Evolutionary conservation across 306 rosid genomes (phyloP).

Genomic region (Dalbergia cultrata): DNA sequence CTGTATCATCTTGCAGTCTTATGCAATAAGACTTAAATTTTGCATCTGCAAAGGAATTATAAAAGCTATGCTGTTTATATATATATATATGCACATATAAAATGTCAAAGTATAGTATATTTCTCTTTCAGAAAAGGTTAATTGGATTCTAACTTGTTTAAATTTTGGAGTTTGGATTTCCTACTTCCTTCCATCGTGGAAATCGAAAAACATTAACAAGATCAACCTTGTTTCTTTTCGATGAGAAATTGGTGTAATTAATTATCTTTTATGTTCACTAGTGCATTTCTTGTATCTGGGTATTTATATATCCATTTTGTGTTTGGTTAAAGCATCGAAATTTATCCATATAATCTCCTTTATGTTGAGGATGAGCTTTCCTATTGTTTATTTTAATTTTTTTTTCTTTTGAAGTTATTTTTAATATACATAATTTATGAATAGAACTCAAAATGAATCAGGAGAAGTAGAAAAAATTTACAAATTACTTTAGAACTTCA

Average conservation of each 20-base stretch:
- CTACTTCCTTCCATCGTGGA: too few species aligned
- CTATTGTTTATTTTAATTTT: background rate
- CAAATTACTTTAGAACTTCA: conserved; percentile 20
- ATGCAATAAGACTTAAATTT: conserved; percentile 23
- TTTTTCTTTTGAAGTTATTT: conserved; percentile 5
- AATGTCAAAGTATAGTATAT: too few species aligned
- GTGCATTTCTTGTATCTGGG: too few species aligned
- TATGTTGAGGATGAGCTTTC: conserved; percentile 16
- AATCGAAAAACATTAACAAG: too few species aligned
- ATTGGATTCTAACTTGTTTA: too few species aligned
- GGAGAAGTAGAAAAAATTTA: conserved; percentile 26
- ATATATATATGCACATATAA: too few species aligned
- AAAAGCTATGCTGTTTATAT: conserved; percentile 9
- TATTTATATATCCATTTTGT: too few species aligned
- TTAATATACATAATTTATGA: background rate
- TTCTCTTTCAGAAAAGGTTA: too few species aligned
- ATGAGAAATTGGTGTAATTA: too few species aligned
- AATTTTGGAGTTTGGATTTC: too few species aligned
- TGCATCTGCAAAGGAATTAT: conserved; percentile 27
- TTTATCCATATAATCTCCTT: conserved; percentile 1
- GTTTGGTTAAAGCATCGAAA: conserved; percentile 8
- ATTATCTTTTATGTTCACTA: too few species aligned
- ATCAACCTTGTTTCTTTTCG: too few species aligned
- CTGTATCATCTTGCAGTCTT: conserved; percentile 38
- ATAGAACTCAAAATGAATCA: conserved; percentile 9